Conservation (phyloP, 768 basidiomycete genomes). For the Sarcomyxa edulis region DNA sequence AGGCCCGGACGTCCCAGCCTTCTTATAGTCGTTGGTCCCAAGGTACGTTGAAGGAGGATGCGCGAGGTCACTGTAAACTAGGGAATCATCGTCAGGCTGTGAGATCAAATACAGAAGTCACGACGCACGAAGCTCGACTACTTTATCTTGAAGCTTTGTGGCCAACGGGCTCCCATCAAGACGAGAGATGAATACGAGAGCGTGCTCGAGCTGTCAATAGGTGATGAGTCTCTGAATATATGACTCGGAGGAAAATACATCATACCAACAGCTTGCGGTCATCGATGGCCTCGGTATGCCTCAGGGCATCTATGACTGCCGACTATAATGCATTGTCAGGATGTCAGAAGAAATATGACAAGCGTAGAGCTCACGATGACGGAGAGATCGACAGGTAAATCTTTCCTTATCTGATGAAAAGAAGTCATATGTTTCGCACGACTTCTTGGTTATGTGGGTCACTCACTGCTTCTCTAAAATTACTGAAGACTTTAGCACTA, state of each 20-base stretch:
- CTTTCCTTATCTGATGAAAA: constrained; percentile 33
- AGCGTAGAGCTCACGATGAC: constrained; percentile 32
- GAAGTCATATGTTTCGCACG: not conserved
- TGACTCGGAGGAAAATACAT: constrained; percentile 15
- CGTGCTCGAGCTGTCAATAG: constrained; percentile 60
- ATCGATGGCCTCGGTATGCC: constrained; percentile 59
- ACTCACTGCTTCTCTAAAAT: constrained; percentile 37
- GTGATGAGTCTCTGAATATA: not conserved
- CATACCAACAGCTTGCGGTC: constrained; percentile 73
- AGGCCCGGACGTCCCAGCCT: no score
- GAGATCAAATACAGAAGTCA: not conserved
- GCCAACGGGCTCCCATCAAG: constrained; percentile 43
- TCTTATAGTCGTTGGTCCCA: no score
- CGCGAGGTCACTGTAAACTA: constrained; percentile 78
- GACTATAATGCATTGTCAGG: constrained; percentile 30
- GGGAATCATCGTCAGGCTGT: not conserved
- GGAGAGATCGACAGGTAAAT: constrained; percentile 29
- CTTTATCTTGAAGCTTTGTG: constrained; percentile 35
- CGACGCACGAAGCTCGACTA: constrained; percentile 51
- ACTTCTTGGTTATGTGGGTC: not conserved
- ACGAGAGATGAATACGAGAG: constrained; percentile 55
- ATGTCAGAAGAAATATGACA: not conserved
- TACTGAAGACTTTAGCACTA: constrained; percentile 33
- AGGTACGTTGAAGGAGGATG: constrained; percentile 74
- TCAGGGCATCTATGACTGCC: constrained; percentile 54